Conservation (phyloP, 2,329 filamentous ascomycete genomes). For the Teratosphaeria nubilosa region DNA sequence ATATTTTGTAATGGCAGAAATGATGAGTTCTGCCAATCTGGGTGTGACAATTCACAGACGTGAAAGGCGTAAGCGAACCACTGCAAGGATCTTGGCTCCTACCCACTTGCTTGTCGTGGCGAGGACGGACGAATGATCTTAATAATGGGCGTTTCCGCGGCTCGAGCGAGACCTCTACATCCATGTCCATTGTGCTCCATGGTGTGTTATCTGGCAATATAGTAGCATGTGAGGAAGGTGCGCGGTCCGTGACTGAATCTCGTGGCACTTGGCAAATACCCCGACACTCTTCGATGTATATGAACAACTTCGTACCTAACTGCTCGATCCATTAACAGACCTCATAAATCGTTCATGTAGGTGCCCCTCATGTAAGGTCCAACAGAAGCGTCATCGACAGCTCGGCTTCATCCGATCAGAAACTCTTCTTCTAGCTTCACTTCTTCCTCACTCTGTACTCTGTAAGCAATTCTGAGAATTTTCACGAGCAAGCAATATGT, state of each 20-base stretch:
- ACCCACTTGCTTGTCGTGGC: too few species aligned
- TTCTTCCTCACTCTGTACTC: not conserved
- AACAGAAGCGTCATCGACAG: not conserved
- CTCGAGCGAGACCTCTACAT: too few species aligned
- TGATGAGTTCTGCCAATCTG: too few species aligned
- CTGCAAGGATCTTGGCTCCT: too few species aligned
- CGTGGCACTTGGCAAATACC: not conserved
- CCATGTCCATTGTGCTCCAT: not conserved
- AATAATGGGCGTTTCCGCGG: too few species aligned
- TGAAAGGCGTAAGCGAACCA: too few species aligned
- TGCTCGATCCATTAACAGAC: too few species aligned
- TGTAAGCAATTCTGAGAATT: not conserved
- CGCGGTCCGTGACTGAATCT: not conserved
- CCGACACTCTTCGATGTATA: too few species aligned
- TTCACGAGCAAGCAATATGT: constrained; percentile 13
- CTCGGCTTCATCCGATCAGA: not conserved
- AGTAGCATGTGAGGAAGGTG: not conserved
- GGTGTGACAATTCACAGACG: too few species aligned
- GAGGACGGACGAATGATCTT: too few species aligned
- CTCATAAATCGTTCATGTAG: too few species aligned
- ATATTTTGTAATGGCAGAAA: not conserved
- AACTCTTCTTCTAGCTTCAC: not conserved
- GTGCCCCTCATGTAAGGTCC: not conserved
- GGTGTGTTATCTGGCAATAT: not conserved
- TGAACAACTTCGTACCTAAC: too few species aligned